phyloP scores from a whole-genome alignment of 2,329 filamentous ascomycete genomes.

The Colletotrichum spaethianum region DNA sequence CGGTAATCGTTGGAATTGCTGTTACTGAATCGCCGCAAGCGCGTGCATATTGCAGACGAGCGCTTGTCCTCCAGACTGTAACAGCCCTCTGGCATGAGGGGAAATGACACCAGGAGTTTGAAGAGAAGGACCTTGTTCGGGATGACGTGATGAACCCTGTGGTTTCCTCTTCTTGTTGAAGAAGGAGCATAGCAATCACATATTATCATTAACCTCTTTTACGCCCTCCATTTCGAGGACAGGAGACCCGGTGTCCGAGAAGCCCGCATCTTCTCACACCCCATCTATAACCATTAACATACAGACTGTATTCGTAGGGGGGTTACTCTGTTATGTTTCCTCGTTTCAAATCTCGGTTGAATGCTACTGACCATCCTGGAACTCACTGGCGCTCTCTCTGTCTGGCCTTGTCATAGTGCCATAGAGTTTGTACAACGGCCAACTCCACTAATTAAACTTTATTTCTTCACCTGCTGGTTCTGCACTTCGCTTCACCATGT shows the following conservation, averaged over 20 bases:
- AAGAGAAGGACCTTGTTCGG: neutral
- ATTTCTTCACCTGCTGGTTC: slow-evolving; percentile 2
- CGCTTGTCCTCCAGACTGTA: neutral
- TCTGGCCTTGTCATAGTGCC: neutral
- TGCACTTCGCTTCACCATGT: neutral
- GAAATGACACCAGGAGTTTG: slow-evolving; percentile 5
- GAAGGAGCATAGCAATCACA: neutral
- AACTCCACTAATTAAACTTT: slow-evolving; percentile 30
- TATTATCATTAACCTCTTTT: neutral
- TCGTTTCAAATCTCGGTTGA: slow-evolving; percentile 24
- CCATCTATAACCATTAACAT: neutral
- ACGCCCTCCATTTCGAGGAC: neutral
- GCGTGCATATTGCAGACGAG: neutral
- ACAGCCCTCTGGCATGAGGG: neutral
- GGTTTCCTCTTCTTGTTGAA: neutral
- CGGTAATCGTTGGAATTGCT: neutral
- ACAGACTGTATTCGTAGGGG: too few species aligned
- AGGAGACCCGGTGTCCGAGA: slow-evolving; percentile 1
- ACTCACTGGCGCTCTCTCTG: slow-evolving; percentile 4
- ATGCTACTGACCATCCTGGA: slow-evolving; percentile 16
- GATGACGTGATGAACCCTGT: slow-evolving; percentile 18
- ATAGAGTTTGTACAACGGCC: slow-evolving; percentile 4
- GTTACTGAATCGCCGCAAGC: neutral
- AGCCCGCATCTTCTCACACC: neutral
- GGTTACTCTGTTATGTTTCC: neutral